phyloP scores from a whole-genome alignment of 2,329 filamentous ascomycete species.

The Emydomyces testavorans region DNA sequence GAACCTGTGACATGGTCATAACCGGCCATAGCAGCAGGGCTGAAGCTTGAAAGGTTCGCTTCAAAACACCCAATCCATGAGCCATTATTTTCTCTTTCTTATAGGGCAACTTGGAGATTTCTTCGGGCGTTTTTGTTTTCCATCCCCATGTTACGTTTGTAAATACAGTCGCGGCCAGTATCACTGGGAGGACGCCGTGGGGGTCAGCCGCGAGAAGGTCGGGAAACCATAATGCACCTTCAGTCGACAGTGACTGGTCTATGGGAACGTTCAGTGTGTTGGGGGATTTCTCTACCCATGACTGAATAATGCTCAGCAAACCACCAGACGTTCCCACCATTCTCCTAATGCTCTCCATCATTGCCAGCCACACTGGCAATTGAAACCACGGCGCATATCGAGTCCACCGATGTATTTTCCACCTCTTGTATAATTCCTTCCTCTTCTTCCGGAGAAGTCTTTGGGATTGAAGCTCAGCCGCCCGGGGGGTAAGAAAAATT shows the following conservation, averaged over 20 bases:
- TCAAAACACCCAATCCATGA: constrained; percentile 21
- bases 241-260: constrained; percentile 42
- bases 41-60: constrained; percentile 27
- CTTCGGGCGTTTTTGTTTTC: constrained; percentile 20
- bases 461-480: constrained; percentile 15
- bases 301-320: constrained; percentile 31
- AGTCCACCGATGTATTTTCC: constrained; percentile 27
- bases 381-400: constrained; percentile 29
- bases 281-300: constrained; percentile 17
- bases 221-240: constrained; percentile 52
- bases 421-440: constrained; percentile 25
- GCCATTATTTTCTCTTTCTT: constrained; percentile 5
- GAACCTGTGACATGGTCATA: constrained; percentile 28
- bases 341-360: constrained; percentile 39
- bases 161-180: constrained; percentile 40
- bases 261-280: constrained; percentile 20
- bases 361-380: constrained; percentile 37
- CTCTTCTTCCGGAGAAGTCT: constrained; percentile 21
- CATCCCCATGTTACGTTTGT: constrained; percentile 33
- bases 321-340: constrained; percentile 38
- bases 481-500: constrained; percentile 13
- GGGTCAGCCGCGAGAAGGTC: constrained; percentile 46
- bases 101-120: constrained; percentile 11
- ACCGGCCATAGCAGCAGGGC: constrained; percentile 33
- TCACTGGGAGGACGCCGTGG: constrained; percentile 38